Percentiles rank a stretch among this genome's conserved stretches.
Evolutionary conservation across 2,329 filamentous ascomycete species (phyloP).

Genomic region (Blastomyces gilchristii): DNA sequence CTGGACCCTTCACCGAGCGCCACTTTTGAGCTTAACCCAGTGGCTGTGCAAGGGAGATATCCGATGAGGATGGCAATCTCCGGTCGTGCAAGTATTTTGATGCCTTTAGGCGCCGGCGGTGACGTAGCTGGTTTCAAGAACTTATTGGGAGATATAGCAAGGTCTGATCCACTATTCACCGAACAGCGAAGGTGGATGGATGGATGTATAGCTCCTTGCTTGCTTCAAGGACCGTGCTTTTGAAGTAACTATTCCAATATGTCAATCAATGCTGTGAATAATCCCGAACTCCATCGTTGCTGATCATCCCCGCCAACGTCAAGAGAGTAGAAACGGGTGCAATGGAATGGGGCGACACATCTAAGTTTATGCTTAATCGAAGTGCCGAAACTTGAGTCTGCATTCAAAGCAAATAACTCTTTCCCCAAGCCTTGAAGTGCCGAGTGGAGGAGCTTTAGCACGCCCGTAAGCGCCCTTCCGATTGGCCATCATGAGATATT

Average conservation of each 20-base stretch:
- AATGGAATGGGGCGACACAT: neutral
- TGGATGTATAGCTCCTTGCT: neutral
- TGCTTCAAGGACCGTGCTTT: neutral
- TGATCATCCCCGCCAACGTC: too few relatives aligned
- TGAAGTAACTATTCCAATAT: neutral
- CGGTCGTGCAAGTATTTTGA: neutral
- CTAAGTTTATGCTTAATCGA: neutral
- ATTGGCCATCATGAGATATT: neutral
- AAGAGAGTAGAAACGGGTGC: too few relatives aligned
- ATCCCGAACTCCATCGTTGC: neutral
- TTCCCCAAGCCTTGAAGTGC: neutral
- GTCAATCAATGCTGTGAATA: neutral
- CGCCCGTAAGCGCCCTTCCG: neutral
- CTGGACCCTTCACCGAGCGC: too few relatives aligned
- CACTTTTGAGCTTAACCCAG: neutral
- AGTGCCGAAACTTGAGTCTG: neutral
- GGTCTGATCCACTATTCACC: too few relatives aligned
- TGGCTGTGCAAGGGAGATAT: neutral
- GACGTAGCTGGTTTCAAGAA: neutral
- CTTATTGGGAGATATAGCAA: too few relatives aligned
- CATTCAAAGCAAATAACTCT: too few relatives aligned
- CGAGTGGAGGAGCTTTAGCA: neutral
- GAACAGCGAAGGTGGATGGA: too few relatives aligned
- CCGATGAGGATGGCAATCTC: neutral
- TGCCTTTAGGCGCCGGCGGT: neutral